These are phyloP conservation scores for Penicillium goetzii DNA, from an alignment of 495 filamentous ascomycete genomes.

Conservation along the genomic window DNA sequence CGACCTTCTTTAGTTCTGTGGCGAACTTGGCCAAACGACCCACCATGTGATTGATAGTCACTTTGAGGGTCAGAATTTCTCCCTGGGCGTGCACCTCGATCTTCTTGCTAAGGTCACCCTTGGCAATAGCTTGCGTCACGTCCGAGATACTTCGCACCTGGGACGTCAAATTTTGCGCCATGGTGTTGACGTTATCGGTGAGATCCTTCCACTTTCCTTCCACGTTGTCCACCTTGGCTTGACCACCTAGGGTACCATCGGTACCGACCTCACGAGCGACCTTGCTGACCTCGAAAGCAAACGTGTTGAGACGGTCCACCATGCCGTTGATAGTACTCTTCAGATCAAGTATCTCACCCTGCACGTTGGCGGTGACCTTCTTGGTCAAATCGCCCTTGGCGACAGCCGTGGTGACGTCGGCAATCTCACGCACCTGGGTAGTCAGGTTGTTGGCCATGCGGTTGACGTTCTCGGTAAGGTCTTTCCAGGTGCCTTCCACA, in stretches of 20 bases:
- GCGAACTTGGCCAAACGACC: constrained; percentile 94
- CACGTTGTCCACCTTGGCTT: constrained; percentile 95
- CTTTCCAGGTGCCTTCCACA: constrained; percentile 97
- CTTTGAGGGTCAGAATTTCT: constrained; percentile 90
- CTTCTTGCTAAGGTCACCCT: constrained; percentile 92
- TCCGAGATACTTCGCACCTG: constrained; percentile 96
- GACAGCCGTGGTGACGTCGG: constrained; percentile 95
- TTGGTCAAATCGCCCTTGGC: constrained; percentile 92
- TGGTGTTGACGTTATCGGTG: constrained; percentile 85
- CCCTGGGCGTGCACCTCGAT: constrained; percentile 95
- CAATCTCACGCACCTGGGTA: constrained; percentile 97
- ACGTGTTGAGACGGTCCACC: constrained; percentile 96
- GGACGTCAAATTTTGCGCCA: constrained; percentile 94
- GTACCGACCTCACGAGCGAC: constrained; percentile 98
- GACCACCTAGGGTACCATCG: constrained; percentile 92
- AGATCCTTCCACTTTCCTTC: constrained; percentile 99
- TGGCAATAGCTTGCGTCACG: constrained; percentile 95
- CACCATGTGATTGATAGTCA: constrained; percentile 99
- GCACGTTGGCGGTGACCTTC: constrained; percentile 94
- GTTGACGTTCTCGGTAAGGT: constrained; percentile 97
- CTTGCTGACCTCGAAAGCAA: constrained; percentile 98
- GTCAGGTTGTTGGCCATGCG: constrained; percentile 99
- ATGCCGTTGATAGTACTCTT: constrained; percentile 99
- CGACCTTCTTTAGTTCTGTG: constrained; percentile 94
- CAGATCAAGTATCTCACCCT: constrained; percentile 91